Percentiles rank a stretch among this genome's conserved stretches.
Conservation (phyloP, 352 stramenopile genomes). For the Albugo candida region DNA sequence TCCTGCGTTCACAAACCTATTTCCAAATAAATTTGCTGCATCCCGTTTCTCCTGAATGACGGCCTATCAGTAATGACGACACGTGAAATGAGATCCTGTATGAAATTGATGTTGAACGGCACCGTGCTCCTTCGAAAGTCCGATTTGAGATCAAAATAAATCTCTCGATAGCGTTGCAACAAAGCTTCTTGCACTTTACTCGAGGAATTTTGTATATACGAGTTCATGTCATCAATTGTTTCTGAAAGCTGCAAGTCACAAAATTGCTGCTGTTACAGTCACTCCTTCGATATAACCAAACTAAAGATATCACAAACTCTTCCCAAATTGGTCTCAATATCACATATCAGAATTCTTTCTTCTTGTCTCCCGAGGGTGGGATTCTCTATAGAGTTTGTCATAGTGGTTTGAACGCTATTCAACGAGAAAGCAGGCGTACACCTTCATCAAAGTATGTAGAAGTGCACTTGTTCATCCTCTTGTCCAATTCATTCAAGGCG, state of each 20-base stretch:
- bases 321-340: slow-evolving; percentile 57
- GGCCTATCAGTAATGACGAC: slow-evolving; percentile 15
- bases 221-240: slow-evolving; percentile 72
- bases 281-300: neutral
- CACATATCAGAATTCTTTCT: slow-evolving; percentile 37
- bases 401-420: neutral
- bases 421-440: slow-evolving; percentile 8
- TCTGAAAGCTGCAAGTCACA: slow-evolving; percentile 34
- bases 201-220: slow-evolving; percentile 40
- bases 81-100: neutral
- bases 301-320: neutral
- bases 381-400: slow-evolving; percentile 27
- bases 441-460: slow-evolving; percentile 36
- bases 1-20: slow-evolving; percentile 22
- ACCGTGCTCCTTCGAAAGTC: slow-evolving; percentile 86
- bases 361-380: slow-evolving; percentile 27
- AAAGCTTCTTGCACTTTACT: slow-evolving; percentile 73
- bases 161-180: slow-evolving; percentile 88
- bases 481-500: slow-evolving; percentile 39
- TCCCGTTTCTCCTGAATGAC: slow-evolving; percentile 65
- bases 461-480: slow-evolving; percentile 15
- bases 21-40: slow-evolving; percentile 61
- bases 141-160: slow-evolving; percentile 90
- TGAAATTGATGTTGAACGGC: neutral
- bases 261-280: neutral